Percentiles rank a stretch among this genome's conserved stretches.
Conservation (phyloP, 176 grass and related monocot species). For the Oropetium thomaeum region DNA sequence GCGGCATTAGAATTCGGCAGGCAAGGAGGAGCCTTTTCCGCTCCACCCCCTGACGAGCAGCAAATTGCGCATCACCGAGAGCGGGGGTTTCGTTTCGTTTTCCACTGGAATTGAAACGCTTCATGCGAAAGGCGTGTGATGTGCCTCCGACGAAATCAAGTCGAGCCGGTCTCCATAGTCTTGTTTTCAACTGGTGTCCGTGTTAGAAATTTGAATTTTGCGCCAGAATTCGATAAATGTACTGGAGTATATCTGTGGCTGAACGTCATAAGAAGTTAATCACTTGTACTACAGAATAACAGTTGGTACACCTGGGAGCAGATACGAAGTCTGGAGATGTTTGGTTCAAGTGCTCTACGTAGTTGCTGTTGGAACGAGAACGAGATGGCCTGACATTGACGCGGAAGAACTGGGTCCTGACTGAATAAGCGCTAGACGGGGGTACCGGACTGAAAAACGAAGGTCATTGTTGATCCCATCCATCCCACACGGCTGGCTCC, state of each 20-base stretch:
- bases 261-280: too few relatives aligned
- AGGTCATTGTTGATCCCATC: background rate
- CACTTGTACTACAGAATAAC: background rate
- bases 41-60: background rate
- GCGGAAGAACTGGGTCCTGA: background rate
- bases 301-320: background rate
- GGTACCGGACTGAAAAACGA: background rate
- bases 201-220: background rate
- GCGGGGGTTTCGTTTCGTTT: too few relatives aligned
- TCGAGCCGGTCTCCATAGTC: too few relatives aligned
- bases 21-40: background rate
- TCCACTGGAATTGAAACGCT: background rate
- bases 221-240: too few relatives aligned
- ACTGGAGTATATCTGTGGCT: too few relatives aligned
- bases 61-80: background rate
- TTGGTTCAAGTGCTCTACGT: background rate
- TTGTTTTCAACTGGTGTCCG: too few relatives aligned
- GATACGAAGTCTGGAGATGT: background rate
- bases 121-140: background rate
- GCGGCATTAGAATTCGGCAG: slow-evolving; percentile 23
- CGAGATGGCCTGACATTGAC: background rate
- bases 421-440: background rate
- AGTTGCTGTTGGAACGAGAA: background rate
- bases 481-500: background rate
- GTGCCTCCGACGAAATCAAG: background rate